These are phyloP conservation scores for Stephania cephalantha DNA, from an alignment of 164 flowering plant genomes.

Conservation along the genomic window DNA sequence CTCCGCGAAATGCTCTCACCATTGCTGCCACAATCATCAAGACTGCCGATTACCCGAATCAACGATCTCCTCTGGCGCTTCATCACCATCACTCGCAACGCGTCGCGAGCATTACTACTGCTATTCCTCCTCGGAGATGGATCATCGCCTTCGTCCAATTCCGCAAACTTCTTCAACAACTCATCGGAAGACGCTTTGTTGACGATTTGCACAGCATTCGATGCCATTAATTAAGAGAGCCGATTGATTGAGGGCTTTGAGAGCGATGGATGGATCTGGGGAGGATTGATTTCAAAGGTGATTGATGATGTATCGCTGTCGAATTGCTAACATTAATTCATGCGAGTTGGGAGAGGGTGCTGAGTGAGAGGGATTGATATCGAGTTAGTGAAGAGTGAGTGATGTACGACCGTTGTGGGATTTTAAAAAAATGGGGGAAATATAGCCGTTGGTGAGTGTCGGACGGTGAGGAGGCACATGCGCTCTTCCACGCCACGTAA, in stretches of 20 bases:
- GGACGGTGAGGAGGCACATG: not conserved
- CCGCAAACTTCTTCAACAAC: conserved; percentile 78
- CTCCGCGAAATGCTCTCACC: conserved; percentile 16
- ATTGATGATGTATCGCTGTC: no score
- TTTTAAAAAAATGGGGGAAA: not conserved
- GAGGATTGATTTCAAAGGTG: not conserved
- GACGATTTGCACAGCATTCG: conserved; percentile 55
- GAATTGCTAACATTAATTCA: not conserved
- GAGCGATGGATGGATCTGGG: not conserved
- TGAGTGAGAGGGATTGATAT: not conserved
- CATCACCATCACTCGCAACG: conserved; percentile 9
- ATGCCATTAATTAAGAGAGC: not conserved
- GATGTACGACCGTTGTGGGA: not conserved
- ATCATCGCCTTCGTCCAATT: conserved; percentile 23
- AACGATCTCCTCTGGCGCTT: conserved; percentile 31
- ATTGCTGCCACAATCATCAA: conserved; percentile 10
- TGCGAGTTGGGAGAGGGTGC: not conserved
- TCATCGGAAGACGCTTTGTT: conserved; percentile 67
- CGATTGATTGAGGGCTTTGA: no score
- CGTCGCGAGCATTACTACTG: not conserved
- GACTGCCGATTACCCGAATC: not conserved
- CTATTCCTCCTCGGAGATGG: conserved; percentile 11
- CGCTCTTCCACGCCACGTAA: not conserved
- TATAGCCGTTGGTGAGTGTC: not conserved
- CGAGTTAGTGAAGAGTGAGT: no score